phyloP scores from a whole-genome alignment of 2,329 filamentous ascomycete genomes.

The Gliomastix tumulicola region DNA sequence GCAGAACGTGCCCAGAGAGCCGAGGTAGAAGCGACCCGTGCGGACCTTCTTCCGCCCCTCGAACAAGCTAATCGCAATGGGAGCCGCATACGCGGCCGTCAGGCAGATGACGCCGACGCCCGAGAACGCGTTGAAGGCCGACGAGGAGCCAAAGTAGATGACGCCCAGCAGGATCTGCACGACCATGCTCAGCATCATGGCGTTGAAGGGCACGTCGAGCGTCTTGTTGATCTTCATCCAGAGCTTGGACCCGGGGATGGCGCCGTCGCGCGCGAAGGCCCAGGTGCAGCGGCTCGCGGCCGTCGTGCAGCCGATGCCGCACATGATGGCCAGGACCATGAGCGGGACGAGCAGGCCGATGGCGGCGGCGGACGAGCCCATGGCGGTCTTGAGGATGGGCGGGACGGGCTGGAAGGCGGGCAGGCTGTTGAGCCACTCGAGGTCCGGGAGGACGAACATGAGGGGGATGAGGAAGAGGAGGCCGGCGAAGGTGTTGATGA shows the following conservation, averaged over 20 bases:
- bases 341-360: conserved; percentile 58
- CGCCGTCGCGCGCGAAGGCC: conserved; percentile 65
- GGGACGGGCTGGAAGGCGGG: conserved; percentile 56
- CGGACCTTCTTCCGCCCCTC: conserved; percentile 53
- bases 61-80: conserved; percentile 57
- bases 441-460: conserved; percentile 61
- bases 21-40: conserved; percentile 53
- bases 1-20: conserved; percentile 50
- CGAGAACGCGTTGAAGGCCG: conserved; percentile 68
- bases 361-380: conserved; percentile 53
- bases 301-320: conserved; percentile 63
- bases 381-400: conserved; percentile 53
- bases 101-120: conserved; percentile 64
- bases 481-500: conserved; percentile 60
- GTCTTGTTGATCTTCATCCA: conserved; percentile 57
- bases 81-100: conserved; percentile 61
- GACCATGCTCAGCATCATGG: conserved; percentile 65
- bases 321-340: conserved; percentile 59
- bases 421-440: conserved; percentile 44
- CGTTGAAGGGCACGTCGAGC: conserved; percentile 61
- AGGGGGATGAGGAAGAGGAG: conserved; percentile 63
- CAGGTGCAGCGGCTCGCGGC: conserved; percentile 61
- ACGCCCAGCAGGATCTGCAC: conserved; percentile 57
- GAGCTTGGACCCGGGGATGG: conserved; percentile 54
- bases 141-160: conserved; percentile 62